Evolutionary conservation across 495 filamentous ascomycete genomes (phyloP).

Genomic region (Xylaria scruposa): DNA sequence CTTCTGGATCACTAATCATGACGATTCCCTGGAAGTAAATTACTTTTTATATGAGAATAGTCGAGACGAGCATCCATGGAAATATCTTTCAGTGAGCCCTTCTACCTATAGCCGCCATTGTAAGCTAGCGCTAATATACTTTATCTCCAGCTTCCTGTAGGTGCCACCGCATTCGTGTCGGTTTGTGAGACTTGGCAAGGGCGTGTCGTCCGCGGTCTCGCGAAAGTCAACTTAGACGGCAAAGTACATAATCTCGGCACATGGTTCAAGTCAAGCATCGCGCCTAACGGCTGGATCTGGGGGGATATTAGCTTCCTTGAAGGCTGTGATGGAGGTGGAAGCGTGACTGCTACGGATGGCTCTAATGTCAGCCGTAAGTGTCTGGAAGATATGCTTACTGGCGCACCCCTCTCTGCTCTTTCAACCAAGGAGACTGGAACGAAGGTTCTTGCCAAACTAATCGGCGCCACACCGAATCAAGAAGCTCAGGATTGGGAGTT

Average conservation of each 20-base stretch:
- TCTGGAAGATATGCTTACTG: neutral
- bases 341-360: slow-evolving; percentile 17
- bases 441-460: neutral
- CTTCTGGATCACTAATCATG: slow-evolving; percentile 4
- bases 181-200: neutral
- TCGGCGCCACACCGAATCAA: neutral
- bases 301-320: slow-evolving; percentile 49
- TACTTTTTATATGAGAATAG: neutral
- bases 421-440: neutral
- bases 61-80: neutral
- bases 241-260: slow-evolving; percentile 32
- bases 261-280: slow-evolving; percentile 42
- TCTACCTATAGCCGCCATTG: neutral
- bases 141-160: neutral
- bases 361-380: neutral
- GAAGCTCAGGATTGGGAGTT: neutral
- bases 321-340: slow-evolving; percentile 50
- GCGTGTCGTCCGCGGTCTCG: neutral
- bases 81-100: neutral
- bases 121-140: neutral
- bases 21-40: neutral
- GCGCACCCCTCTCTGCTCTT: neutral
- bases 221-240: neutral
- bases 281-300: slow-evolving; percentile 44
- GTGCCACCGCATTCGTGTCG: neutral